Conservation (phyloP, 257 asterid genomes). For the Salvia rosmarinus region DNA sequence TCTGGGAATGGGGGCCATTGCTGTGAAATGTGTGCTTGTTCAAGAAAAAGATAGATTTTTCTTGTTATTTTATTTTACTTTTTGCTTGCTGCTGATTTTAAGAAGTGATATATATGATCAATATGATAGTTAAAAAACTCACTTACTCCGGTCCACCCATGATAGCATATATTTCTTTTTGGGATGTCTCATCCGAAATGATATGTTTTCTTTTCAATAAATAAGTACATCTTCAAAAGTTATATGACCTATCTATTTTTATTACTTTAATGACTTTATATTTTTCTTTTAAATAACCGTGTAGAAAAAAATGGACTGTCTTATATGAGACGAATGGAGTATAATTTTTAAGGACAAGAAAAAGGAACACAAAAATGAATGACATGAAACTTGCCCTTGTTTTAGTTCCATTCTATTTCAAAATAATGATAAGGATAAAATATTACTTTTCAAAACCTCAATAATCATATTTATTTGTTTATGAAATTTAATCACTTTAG, state of each 20-base stretch:
- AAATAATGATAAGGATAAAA: slow-evolving; percentile 18
- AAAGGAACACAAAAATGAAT: slow-evolving; percentile 8
- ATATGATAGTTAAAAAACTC: not conserved
- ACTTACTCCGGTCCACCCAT: too few species aligned
- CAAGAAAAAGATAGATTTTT: not conserved
- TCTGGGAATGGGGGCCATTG: slow-evolving; percentile 24
- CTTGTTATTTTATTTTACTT: not conserved
- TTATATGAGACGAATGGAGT: too few species aligned
- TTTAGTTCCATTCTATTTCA: slow-evolving; percentile 5
- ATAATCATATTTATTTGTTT: slow-evolving; percentile 10
- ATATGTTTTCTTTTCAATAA: too few species aligned
- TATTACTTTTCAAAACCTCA: slow-evolving; percentile 13
- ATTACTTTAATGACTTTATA: too few species aligned
- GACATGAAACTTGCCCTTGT: not conserved
- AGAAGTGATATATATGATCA: not conserved
- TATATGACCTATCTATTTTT: too few species aligned
- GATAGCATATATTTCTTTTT: too few species aligned
- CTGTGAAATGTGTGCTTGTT: slow-evolving; percentile 4
- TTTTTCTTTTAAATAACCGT: too few species aligned
- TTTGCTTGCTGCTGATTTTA: not conserved
- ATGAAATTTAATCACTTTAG: slow-evolving; percentile 21
- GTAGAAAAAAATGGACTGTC: too few species aligned
- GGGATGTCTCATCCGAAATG: too few species aligned
- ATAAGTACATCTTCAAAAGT: too few species aligned
- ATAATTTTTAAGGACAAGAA: not conserved